These are phyloP conservation scores for Oryza nivara DNA, from an alignment of 176 grass and related monocot species.

Conservation along the genomic window DNA sequence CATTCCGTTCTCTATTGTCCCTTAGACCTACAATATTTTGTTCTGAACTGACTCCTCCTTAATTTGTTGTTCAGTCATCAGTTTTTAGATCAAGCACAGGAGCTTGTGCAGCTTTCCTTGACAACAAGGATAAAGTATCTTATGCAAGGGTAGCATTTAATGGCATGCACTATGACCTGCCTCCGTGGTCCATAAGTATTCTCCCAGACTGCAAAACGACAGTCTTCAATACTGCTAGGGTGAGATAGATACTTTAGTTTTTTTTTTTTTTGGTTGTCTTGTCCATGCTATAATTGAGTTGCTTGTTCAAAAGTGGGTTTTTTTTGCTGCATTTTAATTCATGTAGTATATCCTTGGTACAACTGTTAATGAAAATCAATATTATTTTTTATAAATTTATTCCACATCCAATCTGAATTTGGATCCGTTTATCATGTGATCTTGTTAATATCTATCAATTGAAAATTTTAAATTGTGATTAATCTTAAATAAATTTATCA, in stretches of 20 bases:
- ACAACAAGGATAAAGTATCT: conserved; percentile 74
- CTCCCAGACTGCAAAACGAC: conserved; percentile 96
- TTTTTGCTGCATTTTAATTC: conserved; percentile 22
- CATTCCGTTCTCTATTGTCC: conserved; percentile 16
- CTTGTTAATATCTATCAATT: background rate
- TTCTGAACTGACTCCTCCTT: conserved; percentile 43
- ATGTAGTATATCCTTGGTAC: conserved; percentile 1
- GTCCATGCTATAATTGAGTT: conserved; percentile 6
- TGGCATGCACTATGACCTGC: conserved; percentile 84
- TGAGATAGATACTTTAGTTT: conserved; percentile 45
- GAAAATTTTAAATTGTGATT: background rate
- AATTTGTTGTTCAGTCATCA: conserved; percentile 63
- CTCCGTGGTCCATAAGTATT: conserved; percentile 96
- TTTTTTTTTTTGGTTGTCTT: background rate
- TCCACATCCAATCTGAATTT: background rate
- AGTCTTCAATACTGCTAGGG: conserved; percentile 90
- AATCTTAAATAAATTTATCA: conserved; percentile 18
- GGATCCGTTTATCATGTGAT: background rate
- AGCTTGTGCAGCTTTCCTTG: conserved; percentile 87
- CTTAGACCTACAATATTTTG: conserved; percentile 26
- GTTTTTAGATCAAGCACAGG: conserved; percentile 81
- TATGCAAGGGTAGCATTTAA: conserved; percentile 86
- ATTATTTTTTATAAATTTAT: background rate
- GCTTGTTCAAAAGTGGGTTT: conserved; percentile 24
- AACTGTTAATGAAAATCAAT: background rate